These are phyloP conservation scores for Fomes fomentarius DNA, from an alignment of 1,284 basidiomycete genomes.

Conservation along the genomic window DNA sequence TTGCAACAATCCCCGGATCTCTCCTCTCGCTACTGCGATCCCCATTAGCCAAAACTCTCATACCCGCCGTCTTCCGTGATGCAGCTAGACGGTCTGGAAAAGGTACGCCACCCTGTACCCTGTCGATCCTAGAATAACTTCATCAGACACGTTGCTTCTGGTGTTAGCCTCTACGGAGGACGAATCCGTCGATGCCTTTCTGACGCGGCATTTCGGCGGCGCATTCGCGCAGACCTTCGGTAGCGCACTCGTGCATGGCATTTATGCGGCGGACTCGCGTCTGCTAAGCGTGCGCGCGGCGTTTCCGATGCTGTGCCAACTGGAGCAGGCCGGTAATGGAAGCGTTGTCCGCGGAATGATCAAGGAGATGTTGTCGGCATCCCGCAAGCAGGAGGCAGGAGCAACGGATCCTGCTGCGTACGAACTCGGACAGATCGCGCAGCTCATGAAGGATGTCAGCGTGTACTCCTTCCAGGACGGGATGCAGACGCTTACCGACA, in stretches of 20 bases:
- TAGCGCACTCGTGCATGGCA: slow-evolving; percentile 89
- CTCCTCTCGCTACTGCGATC: slow-evolving; percentile 41
- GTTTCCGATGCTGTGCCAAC: slow-evolving; percentile 75
- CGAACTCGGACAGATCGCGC: slow-evolving; percentile 55
- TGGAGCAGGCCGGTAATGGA: slow-evolving; percentile 67
- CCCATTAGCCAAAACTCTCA: slow-evolving; percentile 52
- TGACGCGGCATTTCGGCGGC: slow-evolving; percentile 77
- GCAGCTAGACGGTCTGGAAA: slow-evolving; percentile 43
- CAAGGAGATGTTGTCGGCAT: slow-evolving; percentile 27
- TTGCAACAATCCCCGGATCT: slow-evolving; percentile 51
- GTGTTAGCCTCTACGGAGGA: slow-evolving; percentile 44
- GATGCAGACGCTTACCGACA: slow-evolving; percentile 67
- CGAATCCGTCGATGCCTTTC: slow-evolving; percentile 83
- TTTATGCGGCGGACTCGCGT: slow-evolving; percentile 88
- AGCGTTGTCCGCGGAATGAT: slow-evolving; percentile 73
- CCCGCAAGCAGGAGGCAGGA: slow-evolving; percentile 17
- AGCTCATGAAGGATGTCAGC: slow-evolving; percentile 62
- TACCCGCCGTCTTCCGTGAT: slow-evolving; percentile 63
- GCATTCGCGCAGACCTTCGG: slow-evolving; percentile 76
- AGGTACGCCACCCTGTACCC: not conserved
- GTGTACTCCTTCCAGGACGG: slow-evolving; percentile 86
- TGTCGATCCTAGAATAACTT: not conserved
- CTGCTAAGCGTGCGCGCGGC: slow-evolving; percentile 76
- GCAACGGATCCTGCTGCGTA: slow-evolving; percentile 39
- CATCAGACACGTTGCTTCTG: not conserved